phyloP scores from a whole-genome alignment of 148 eudicot species.

The Gaultheria prostrata region DNA sequence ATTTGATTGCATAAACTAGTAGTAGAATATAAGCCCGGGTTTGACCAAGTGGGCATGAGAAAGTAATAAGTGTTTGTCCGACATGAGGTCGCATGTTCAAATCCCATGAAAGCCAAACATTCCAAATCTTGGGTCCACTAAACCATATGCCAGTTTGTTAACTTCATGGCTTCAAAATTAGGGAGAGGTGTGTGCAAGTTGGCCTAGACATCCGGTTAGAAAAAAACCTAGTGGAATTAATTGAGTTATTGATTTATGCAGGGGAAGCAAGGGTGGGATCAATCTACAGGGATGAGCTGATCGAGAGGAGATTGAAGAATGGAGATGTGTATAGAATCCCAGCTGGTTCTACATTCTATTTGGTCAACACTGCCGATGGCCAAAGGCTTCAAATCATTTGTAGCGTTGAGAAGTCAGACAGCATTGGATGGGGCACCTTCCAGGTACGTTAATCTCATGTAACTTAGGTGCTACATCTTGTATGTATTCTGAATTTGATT shows the following conservation, averaged over 20 bases:
- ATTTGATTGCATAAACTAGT: too few relatives aligned
- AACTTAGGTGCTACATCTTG: too few relatives aligned
- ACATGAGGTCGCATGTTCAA: too few relatives aligned
- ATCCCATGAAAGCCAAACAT: too few relatives aligned
- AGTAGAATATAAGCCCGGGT: too few relatives aligned
- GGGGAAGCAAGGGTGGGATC: slow-evolving; percentile 79
- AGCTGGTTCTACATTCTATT: slow-evolving; percentile 76
- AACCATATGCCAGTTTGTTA: neutral
- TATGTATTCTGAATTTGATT: too few relatives aligned
- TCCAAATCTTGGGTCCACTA: too few relatives aligned
- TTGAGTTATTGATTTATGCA: slow-evolving; percentile 21
- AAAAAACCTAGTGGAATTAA: too few relatives aligned
- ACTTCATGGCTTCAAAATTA: slow-evolving; percentile 22
- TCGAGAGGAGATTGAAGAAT: slow-evolving; percentile 40
- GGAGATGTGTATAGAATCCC: slow-evolving; percentile 80
- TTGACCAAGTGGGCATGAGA: too few relatives aligned
- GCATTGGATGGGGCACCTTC: slow-evolving; percentile 35
- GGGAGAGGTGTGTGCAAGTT: too few relatives aligned
- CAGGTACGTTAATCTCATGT: slow-evolving; percentile 18
- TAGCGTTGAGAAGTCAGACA: slow-evolving; percentile 60
- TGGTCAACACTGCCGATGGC: slow-evolving; percentile 58
- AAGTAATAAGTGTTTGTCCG: too few relatives aligned
- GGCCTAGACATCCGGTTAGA: too few relatives aligned
- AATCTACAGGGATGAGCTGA: slow-evolving; percentile 60
- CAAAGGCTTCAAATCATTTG: slow-evolving; percentile 63